These are phyloP conservation scores for Stipa capillata DNA, from an alignment of 176 grass and related monocot genomes.

Conservation along the genomic window DNA sequence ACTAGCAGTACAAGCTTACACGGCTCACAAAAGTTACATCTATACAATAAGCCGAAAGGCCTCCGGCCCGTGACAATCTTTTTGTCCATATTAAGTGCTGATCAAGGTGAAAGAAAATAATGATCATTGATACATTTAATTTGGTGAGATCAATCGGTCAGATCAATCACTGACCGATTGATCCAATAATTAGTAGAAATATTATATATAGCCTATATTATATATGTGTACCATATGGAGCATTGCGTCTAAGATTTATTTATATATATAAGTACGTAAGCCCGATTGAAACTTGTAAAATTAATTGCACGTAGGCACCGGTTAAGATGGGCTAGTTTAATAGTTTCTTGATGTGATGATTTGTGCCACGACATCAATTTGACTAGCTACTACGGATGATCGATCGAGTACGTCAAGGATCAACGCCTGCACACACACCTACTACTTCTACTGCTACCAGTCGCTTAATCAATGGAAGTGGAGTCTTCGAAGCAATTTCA, in stretches of 20 bases:
- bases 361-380: slow-evolving; percentile 1
- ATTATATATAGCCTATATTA: neutral
- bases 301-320: neutral
- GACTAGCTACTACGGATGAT: neutral
- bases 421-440: slow-evolving; percentile 20
- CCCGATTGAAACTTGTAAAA: neutral
- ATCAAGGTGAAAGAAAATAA: neutral
- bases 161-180: no score
- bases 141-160: neutral
- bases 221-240: neutral
- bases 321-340: neutral
- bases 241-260: neutral
- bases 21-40: neutral
- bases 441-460: slow-evolving; percentile 8
- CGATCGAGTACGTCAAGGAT: slow-evolving; percentile 7
- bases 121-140: neutral
- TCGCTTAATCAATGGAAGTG: slow-evolving; percentile 27
- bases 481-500: slow-evolving; percentile 47
- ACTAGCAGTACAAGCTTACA: neutral
- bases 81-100: neutral
- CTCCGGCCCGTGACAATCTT: neutral
- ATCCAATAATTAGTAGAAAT: neutral
- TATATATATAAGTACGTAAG: neutral
- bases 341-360: neutral
- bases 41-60: neutral